phyloP scores from a whole-genome alignment of 345 rosid species.

The Salix arbutifolia region DNA sequence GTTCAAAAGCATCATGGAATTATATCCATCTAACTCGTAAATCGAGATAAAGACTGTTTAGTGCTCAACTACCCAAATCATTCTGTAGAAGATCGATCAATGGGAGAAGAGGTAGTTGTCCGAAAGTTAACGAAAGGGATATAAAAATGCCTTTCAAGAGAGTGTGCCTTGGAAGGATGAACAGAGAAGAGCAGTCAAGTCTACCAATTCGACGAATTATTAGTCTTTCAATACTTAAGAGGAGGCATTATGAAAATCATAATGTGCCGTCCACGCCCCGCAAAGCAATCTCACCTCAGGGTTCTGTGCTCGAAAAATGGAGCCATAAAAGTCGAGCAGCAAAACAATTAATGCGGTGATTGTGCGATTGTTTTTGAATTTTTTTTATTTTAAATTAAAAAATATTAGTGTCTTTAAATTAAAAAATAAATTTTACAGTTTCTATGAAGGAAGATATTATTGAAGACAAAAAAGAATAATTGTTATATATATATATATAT shows the following conservation, averaged over 20 bases:
- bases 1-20: not conserved
- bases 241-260: not conserved
- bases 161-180: slow-evolving; percentile 1
- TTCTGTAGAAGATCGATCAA: not conserved
- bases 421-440: no score
- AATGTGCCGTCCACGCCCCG: slow-evolving; percentile 28
- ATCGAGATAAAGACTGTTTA: not conserved
- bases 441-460: no score
- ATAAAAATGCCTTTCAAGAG: no score
- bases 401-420: no score
- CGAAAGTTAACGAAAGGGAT: not conserved
- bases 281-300: not conserved
- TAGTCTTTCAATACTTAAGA: not conserved
- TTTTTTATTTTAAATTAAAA: no score
- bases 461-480: no score
- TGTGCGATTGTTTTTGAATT: no score
- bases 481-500: no score
- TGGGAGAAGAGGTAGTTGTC: not conserved
- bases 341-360: no score
- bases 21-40: not conserved
- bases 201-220: not conserved
- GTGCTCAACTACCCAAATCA: not conserved
- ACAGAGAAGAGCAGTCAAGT: not conserved
- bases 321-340: no score
- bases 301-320: not conserved